Evolutionary conservation across 139 green algal species (phyloP).

Genomic region (Coccomyxa sp.): DNA sequence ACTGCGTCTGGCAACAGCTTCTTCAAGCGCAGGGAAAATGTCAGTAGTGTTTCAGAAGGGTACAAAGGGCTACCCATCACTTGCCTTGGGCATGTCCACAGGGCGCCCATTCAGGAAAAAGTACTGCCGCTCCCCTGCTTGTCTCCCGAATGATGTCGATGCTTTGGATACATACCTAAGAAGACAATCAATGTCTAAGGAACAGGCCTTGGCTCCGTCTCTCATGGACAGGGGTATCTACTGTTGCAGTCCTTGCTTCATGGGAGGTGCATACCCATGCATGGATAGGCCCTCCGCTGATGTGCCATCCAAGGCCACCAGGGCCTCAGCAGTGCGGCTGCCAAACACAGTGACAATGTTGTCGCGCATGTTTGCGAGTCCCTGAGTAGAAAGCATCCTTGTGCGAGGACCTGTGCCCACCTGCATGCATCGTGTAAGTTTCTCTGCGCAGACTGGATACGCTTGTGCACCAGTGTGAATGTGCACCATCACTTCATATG

Average conservation of each 20-base stretch:
- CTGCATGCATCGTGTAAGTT: slow-evolving; percentile 24
- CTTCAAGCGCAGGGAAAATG: no score
- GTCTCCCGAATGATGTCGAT: slow-evolving; percentile 28
- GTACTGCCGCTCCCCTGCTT: slow-evolving; percentile 76
- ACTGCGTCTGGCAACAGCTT: neutral
- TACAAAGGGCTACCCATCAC: neutral
- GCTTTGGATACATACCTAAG: slow-evolving; percentile 72
- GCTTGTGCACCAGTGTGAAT: neutral
- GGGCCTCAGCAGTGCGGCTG: slow-evolving; percentile 41
- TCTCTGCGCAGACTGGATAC: no score
- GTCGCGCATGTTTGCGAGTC: slow-evolving; percentile 28
- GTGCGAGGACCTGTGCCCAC: slow-evolving; percentile 40
- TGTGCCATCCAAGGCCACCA: slow-evolving; percentile 53
- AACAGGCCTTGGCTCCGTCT: neutral
- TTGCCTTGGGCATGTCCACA: slow-evolving; percentile 79
- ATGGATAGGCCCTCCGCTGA: neutral
- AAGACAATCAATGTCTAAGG: neutral
- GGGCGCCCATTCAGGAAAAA: slow-evolving; percentile 91
- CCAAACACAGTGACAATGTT: slow-evolving; percentile 85
- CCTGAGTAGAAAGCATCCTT: slow-evolving; percentile 63
- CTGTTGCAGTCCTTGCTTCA: no score
- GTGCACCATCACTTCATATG: neutral
- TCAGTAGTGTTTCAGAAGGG: no score
- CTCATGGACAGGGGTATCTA: no score
- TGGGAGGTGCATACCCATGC: slow-evolving; percentile 7